These are phyloP conservation scores for Rhodofomes roseus DNA, from an alignment of 1,284 basidiomycete genomes.

Conservation along the genomic window DNA sequence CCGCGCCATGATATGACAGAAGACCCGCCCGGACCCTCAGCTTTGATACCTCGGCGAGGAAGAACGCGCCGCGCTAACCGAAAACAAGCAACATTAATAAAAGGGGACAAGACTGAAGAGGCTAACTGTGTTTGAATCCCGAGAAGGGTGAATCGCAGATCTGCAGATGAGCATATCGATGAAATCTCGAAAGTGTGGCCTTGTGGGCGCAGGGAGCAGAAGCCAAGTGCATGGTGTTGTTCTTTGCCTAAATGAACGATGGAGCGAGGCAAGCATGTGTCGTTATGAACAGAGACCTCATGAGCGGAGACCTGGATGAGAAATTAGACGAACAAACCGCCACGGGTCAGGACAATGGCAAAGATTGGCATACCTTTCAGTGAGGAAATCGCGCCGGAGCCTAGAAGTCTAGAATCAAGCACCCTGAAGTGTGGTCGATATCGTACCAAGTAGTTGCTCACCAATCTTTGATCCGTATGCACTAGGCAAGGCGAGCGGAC, in stretches of 20 bases:
- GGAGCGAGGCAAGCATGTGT: neutral
- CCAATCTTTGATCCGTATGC: no score
- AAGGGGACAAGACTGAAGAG: no score
- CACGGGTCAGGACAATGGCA: neutral
- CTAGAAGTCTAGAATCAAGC: no score
- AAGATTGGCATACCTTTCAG: no score
- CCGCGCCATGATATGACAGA: neutral
- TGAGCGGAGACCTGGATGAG: neutral
- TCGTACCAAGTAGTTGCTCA: no score
- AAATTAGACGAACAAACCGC: neutral
- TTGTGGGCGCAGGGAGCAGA: neutral
- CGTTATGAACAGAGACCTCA: neutral
- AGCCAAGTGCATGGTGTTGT: neutral
- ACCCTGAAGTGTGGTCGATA: no score
- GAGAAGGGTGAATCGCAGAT: neutral
- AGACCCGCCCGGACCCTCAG: neutral
- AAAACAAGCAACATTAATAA: neutral
- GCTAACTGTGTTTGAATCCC: neutral
- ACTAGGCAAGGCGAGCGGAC: no score
- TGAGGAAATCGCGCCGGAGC: no score
- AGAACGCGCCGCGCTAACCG: neutral
- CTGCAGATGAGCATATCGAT: conserved; percentile 1
- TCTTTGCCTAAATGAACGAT: neutral
- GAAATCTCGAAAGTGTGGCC: neutral
- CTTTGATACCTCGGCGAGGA: neutral